Evolutionary conservation across 805 yeast species (phyloP).

Genomic region (Suhomyces sp.): DNA sequence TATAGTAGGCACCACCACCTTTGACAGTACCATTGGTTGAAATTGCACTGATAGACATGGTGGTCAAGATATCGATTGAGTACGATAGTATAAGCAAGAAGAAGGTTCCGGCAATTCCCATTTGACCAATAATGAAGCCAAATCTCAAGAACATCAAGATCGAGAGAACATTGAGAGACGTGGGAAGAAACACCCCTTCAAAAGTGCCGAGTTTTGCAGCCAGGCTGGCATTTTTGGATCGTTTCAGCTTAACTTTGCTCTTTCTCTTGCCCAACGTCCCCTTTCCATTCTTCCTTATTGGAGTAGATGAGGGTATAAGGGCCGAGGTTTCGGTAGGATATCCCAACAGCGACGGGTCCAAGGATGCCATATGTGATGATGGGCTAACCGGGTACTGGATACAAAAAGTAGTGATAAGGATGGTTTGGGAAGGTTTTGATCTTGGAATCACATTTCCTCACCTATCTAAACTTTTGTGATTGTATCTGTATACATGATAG

Average conservation of each 20-base stretch:
- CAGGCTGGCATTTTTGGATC: background rate
- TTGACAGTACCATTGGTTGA: constrained; percentile 96
- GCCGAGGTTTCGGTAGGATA: constrained; percentile 5
- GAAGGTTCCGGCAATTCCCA: constrained; percentile 82
- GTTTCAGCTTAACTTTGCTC: constrained; percentile 1
- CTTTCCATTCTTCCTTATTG: too few relatives aligned
- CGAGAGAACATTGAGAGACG: constrained; percentile 87
- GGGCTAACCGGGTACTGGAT: too few relatives aligned
- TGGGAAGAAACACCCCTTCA: constrained; percentile 91
- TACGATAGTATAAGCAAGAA: constrained; percentile 70
- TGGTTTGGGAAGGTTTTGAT: too few relatives aligned
- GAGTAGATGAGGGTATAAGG: constrained; percentile 1
- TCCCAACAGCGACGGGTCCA: too few relatives aligned
- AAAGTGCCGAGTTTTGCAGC: constrained; percentile 67
- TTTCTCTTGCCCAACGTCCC: background rate
- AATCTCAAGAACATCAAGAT: constrained; percentile 93
- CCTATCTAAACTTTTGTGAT: too few relatives aligned
- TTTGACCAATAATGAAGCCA: constrained; percentile 93
- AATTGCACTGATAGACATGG: constrained; percentile 89
- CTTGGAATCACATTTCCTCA: too few relatives aligned
- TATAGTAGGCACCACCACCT: constrained; percentile 98
- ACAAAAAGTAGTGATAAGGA: too few relatives aligned
- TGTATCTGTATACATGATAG: too few relatives aligned
- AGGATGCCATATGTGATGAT: too few relatives aligned
- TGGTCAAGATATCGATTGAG: constrained; percentile 77